phyloP scores from a whole-genome alignment of 2,329 filamentous ascomycete species.

The Huntiella moniliformis region DNA sequence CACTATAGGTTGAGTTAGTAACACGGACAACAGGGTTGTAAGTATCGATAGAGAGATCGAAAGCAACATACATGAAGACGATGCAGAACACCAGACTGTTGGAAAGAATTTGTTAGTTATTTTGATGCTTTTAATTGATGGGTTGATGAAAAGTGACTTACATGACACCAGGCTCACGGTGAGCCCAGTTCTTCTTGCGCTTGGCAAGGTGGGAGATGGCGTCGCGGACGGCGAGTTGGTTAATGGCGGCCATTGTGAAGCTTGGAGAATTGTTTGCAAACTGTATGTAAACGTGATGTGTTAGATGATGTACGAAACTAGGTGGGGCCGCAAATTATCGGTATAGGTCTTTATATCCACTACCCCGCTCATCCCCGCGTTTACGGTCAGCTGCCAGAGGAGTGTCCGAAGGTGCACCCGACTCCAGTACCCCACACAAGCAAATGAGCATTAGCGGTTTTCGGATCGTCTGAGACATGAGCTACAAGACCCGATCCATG shows the following conservation, averaged over 20 bases:
- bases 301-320: no score
- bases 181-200: conserved; percentile 23
- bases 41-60: no score
- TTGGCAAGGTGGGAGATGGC: conserved; percentile 21
- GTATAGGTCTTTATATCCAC: no score
- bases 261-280: conserved; percentile 2
- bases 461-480: no score
- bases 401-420: no score
- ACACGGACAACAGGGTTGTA: neutral
- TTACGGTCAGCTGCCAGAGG: no score
- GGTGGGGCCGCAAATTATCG: no score
- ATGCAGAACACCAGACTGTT: conserved; percentile 24
- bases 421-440: no score
- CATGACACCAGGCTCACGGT: conserved; percentile 22
- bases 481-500: no score
- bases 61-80: conserved; percentile 17
- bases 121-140: neutral
- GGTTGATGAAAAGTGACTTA: neutral
- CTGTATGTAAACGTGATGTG: no score
- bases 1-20: conserved; percentile 14
- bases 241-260: conserved; percentile 25
- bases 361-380: no score
- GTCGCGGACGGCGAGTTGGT: conserved; percentile 22
- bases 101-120: conserved; percentile 4
- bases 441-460: no score